These are phyloP conservation scores for Pichia thaimueangensis DNA, from an alignment of 805 yeast genomes.

Conservation along the genomic window DNA sequence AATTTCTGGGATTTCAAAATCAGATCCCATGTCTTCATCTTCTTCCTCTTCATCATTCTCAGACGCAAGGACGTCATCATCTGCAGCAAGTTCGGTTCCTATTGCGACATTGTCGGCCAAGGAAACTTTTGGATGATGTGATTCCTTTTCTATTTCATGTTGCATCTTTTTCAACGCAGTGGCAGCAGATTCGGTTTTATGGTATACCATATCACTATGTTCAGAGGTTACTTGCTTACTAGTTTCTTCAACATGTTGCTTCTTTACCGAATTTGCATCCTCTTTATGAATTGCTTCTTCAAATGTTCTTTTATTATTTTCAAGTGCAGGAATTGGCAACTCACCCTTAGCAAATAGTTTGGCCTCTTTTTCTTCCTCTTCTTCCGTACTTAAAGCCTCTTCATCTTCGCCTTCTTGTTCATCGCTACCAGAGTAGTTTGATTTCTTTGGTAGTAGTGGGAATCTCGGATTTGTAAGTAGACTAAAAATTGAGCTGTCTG, in stretches of 20 bases:
- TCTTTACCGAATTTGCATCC: too few relatives aligned
- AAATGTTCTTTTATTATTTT: slow-evolving; percentile 6
- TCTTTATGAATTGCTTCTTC: too few relatives aligned
- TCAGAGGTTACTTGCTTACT: slow-evolving; percentile 9
- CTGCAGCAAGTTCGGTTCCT: slow-evolving; percentile 5
- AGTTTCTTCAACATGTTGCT: slow-evolving; percentile 10
- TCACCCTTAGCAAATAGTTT: neutral
- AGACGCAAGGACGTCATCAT: neutral
- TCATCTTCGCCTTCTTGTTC: slow-evolving; percentile 10
- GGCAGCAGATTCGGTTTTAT: slow-evolving; percentile 8
- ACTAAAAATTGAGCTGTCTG: slow-evolving; percentile 45
- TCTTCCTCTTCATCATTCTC: slow-evolving; percentile 7
- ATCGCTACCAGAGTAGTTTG: neutral
- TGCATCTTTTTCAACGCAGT: neutral
- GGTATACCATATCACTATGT: slow-evolving; percentile 16
- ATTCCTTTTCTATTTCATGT: slow-evolving; percentile 1
- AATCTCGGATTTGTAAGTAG: slow-evolving; percentile 69
- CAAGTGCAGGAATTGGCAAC: slow-evolving; percentile 8
- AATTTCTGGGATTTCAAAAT: slow-evolving; percentile 33
- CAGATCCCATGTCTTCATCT: slow-evolving; percentile 26
- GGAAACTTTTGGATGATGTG: slow-evolving; percentile 1
- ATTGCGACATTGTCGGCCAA: slow-evolving; percentile 9
- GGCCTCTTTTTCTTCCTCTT: slow-evolving; percentile 8
- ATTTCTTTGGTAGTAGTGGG: slow-evolving; percentile 37
- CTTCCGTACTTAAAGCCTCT: slow-evolving; percentile 14